Percentiles rank a stretch among this genome's conserved stretches.
These are phyloP conservation scores for Psilocybe tampanensis DNA, from an alignment of 768 basidiomycete species.

Conservation along the genomic window DNA sequence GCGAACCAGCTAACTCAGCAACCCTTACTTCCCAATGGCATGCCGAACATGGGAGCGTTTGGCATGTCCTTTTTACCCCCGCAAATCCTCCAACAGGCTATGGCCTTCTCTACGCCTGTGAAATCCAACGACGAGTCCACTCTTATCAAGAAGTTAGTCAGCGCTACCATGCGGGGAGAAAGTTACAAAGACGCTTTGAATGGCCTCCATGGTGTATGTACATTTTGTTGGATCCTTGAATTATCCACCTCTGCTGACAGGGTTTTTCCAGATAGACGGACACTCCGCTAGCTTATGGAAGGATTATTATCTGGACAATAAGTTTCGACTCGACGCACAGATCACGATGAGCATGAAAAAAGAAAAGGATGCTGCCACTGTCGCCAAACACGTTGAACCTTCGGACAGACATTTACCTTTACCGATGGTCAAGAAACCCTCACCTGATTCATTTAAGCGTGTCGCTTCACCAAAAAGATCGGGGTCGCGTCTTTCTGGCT, in stretches of 20 bases:
- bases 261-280: slow-evolving; percentile 33
- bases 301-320: slow-evolving; percentile 78
- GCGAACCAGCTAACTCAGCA: slow-evolving; percentile 29
- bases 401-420: slow-evolving; percentile 23
- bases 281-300: slow-evolving; percentile 73
- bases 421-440: slow-evolving; percentile 43
- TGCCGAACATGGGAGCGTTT: slow-evolving; percentile 36
- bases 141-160: slow-evolving; percentile 52
- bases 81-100: slow-evolving; percentile 59
- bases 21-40: slow-evolving; percentile 31
- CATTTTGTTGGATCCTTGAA: slow-evolving; percentile 3
- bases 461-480: slow-evolving; percentile 27
- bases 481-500: slow-evolving; percentile 17
- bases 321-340: slow-evolving; percentile 56
- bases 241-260: slow-evolving; percentile 16
- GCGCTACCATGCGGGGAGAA: slow-evolving; percentile 40
- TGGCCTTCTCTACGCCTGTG: slow-evolving; percentile 55
- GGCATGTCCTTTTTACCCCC: slow-evolving; percentile 48
- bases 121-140: slow-evolving; percentile 59
- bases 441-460: slow-evolving; percentile 40
- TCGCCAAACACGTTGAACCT: slow-evolving; percentile 6
- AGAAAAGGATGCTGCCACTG: slow-evolving; percentile 18
- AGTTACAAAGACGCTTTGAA: slow-evolving; percentile 72
- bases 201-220: slow-evolving; percentile 61
- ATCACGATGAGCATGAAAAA: slow-evolving; percentile 37